Conservation (phyloP, 2,329 filamentous ascomycete genomes). For the Catunica adiposa region DNA sequence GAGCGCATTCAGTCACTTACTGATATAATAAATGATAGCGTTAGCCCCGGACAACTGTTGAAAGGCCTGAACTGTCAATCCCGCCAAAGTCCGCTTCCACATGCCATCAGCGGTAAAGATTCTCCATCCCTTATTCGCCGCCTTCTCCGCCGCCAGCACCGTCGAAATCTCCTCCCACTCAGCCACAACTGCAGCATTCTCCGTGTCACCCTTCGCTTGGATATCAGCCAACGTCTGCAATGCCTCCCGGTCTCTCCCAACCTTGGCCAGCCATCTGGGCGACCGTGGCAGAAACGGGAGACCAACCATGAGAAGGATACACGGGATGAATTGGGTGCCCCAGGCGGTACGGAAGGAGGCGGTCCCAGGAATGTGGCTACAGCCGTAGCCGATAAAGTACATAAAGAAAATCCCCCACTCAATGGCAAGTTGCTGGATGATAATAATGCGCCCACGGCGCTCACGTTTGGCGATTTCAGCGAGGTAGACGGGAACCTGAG, state of each 20-base stretch:
- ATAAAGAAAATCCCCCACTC: conserved; percentile 51
- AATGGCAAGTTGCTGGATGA: conserved; percentile 59
- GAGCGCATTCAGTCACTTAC: conserved; percentile 5
- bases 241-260: conserved; percentile 41
- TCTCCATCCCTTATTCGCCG: conserved; percentile 23
- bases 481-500: conserved; percentile 52
- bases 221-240: conserved; percentile 37
- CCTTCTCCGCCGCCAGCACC: conserved; percentile 20
- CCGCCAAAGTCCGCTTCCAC: conserved; percentile 35
- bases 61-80: conserved; percentile 37
- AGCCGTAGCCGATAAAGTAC: conserved; percentile 52
- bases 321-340: conserved; percentile 47
- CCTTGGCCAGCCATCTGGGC: conserved; percentile 45
- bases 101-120: conserved; percentile 31
- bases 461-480: conserved; percentile 34
- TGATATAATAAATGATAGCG: conserved; percentile 42
- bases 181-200: conserved; percentile 37
- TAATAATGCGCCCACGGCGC: conserved; percentile 44
- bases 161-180: conserved; percentile 37
- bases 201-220: conserved; percentile 37
- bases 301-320: conserved; percentile 37
- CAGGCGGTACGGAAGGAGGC: conserved; percentile 47
- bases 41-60: conserved; percentile 41
- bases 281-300: conserved; percentile 46
- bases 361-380: conserved; percentile 40